Conservation (phyloP, 805 yeast genomes). For the Kazachstania psychrophila region DNA sequence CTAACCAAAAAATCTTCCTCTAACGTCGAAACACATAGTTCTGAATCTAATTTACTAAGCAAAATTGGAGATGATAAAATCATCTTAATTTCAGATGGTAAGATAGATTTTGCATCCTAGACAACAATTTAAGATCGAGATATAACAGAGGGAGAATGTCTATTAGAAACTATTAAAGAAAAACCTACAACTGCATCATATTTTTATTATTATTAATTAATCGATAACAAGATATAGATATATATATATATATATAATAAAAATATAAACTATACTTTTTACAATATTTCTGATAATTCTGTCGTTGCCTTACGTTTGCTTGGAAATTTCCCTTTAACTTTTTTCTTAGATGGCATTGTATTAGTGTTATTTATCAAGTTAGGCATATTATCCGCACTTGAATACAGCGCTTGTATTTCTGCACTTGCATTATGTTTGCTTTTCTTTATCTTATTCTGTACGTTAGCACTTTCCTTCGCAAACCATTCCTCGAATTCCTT, state of each 20-base stretch:
- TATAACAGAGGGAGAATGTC: too few species aligned
- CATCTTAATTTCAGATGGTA: neutral
- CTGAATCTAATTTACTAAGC: neutral
- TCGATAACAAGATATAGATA: too few species aligned
- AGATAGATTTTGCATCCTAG: too few species aligned
- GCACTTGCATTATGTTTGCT: conserved; percentile 6
- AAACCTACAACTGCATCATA: too few species aligned
- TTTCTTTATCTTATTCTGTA: conserved; percentile 37
- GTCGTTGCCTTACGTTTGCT: conserved; percentile 5
- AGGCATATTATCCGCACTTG: conserved; percentile 15
- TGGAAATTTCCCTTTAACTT: conserved; percentile 14
- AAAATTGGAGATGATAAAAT: neutral
- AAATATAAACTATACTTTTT: neutral
- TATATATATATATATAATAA: neutral
- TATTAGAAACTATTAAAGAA: too few species aligned
- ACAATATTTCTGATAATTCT: neutral
- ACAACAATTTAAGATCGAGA: too few species aligned
- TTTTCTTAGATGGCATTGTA: conserved; percentile 9
- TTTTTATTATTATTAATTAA: too few species aligned
- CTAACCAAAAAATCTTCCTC: neutral
- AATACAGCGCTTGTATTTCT: conserved; percentile 12
- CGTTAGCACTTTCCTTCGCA: conserved; percentile 64
- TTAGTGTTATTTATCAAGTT: conserved; percentile 6
- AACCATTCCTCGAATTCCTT: conserved; percentile 85
- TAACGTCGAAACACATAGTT: neutral